These are phyloP conservation scores for Mesembryanthemum crystallinum DNA, from an alignment of 148 eudicot species.

Conservation along the genomic window DNA sequence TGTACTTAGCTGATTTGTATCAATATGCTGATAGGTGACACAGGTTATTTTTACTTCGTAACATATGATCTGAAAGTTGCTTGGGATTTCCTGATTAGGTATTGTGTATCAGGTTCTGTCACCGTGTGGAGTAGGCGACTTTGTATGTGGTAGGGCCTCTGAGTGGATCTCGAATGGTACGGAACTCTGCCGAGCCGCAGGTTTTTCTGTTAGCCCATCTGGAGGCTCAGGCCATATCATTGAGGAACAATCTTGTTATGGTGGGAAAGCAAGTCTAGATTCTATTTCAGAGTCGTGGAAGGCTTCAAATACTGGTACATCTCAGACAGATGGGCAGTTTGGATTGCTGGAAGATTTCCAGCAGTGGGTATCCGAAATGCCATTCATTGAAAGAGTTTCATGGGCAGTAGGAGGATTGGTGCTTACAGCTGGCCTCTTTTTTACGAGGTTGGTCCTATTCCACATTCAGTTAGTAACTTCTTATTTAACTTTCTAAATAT, in stretches of 20 bases:
- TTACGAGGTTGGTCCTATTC: conserved; percentile 51
- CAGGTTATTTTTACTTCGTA: not conserved
- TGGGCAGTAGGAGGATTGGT: conserved; percentile 98
- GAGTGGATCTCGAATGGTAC: conserved; percentile 95
- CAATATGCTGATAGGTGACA: not conserved
- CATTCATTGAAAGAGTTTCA: conserved; percentile 66
- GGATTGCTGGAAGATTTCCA: conserved; percentile 55
- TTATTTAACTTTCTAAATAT: not conserved
- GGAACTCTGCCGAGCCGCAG: conserved; percentile 88
- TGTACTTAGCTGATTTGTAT: not conserved
- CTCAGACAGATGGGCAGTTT: conserved; percentile 31
- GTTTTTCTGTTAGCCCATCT: conserved; percentile 71
- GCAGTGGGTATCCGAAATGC: conserved; percentile 68
- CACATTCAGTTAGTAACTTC: not conserved
- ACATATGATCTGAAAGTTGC: not conserved
- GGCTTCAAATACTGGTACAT: conserved; percentile 33
- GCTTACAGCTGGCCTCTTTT: conserved; percentile 89
- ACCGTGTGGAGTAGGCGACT: conserved; percentile 88
- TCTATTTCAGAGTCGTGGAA: conserved; percentile 75
- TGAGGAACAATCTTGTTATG: conserved; percentile 71
- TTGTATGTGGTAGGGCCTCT: conserved; percentile 91
- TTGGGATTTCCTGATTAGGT: conserved; percentile 28
- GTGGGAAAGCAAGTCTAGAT: conserved; percentile 86
- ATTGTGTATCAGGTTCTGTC: conserved; percentile 62
- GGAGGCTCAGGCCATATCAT: too few species aligned